These are phyloP conservation scores for Craterostigma plantagineum DNA, from an alignment of 257 asterid genomes.

Conservation along the genomic window DNA sequence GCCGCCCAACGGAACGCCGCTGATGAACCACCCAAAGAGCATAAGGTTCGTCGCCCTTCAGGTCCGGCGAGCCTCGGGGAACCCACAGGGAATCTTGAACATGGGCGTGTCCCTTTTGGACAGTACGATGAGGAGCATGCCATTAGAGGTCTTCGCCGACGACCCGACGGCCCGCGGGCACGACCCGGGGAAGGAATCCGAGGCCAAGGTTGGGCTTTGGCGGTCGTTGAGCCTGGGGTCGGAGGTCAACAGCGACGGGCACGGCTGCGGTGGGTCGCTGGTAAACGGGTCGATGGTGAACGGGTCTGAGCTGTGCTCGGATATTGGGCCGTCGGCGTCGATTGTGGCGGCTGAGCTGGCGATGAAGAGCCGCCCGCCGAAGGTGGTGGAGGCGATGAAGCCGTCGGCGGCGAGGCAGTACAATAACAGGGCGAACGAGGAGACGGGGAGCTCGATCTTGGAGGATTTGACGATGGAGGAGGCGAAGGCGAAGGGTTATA, in stretches of 20 bases:
- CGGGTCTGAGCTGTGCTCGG: constrained; percentile 59
- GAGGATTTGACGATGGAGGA: constrained; percentile 48
- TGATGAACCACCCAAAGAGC: constrained; percentile 2
- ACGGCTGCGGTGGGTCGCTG: constrained; percentile 14
- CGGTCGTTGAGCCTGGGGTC: constrained; percentile 22
- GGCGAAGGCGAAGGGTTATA: constrained; percentile 44
- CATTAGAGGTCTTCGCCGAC: not conserved
- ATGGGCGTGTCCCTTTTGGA: constrained; percentile 47
- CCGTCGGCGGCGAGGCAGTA: not conserved
- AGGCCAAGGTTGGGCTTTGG: constrained; percentile 26
- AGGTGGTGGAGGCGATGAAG: not conserved
- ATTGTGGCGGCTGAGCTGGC: constrained; percentile 70
- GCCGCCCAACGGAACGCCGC: constrained; percentile 2
- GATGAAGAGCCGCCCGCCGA: constrained; percentile 12
- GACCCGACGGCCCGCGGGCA: constrained; percentile 4
- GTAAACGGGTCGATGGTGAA: constrained; percentile 20
- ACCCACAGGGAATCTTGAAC: constrained; percentile 73
- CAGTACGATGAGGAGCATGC: constrained; percentile 15
- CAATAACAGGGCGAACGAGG: constrained; percentile 10
- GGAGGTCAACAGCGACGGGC: constrained; percentile 19
- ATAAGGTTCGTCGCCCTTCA: constrained; percentile 46
- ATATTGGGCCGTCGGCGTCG: constrained; percentile 84
- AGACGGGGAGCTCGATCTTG: constrained; percentile 28
- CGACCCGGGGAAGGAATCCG: constrained; percentile 2
- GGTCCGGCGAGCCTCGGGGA: constrained; percentile 50